A percentile compares a stretch with the other conserved stretches of the same genome.
These are phyloP conservation scores for Aspergillus sp. DNA, from an alignment of 2,329 filamentous ascomycete genomes.

Conservation along the genomic window DNA sequence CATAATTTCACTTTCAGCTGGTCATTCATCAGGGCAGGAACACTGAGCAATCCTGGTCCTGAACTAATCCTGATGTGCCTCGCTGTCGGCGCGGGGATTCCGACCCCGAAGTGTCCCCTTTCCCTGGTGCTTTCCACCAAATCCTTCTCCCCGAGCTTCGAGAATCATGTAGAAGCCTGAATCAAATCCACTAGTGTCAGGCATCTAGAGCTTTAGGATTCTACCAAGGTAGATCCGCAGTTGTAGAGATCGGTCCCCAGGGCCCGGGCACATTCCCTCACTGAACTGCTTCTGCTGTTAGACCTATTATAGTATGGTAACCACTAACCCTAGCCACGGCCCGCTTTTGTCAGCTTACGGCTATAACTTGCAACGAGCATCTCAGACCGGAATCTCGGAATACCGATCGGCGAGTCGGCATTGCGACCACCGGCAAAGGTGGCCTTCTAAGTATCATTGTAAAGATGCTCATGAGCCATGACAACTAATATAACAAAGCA, in stretches of 20 bases:
- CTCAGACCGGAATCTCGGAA: not conserved
- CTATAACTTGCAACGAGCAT: not conserved
- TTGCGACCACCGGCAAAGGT: not conserved
- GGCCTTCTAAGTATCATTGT: not conserved
- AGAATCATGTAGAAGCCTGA: not conserved
- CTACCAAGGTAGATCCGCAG: not conserved
- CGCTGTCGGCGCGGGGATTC: not conserved
- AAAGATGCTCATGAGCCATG: not conserved
- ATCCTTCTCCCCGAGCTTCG: not conserved
- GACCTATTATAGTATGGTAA: too few relatives aligned
- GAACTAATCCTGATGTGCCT: not conserved
- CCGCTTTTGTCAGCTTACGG: not conserved
- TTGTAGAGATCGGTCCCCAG: not conserved
- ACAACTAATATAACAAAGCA: not conserved
- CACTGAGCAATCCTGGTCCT: not conserved
- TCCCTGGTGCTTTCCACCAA: not conserved
- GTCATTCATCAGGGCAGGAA: not conserved
- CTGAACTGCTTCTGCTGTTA: too few relatives aligned
- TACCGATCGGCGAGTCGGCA: not conserved
- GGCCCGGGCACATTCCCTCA: too few relatives aligned
- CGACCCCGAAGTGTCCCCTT: not conserved
- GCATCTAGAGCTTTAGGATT: not conserved
- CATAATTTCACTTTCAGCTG: not conserved
- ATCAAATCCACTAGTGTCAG: too few relatives aligned
- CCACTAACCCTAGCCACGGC: too few relatives aligned